Percentiles rank a stretch among this genome's conserved stretches.
These are phyloP conservation scores for Aspergillus fijiensis DNA, from an alignment of 2,329 filamentous ascomycete genomes.

Conservation along the genomic window DNA sequence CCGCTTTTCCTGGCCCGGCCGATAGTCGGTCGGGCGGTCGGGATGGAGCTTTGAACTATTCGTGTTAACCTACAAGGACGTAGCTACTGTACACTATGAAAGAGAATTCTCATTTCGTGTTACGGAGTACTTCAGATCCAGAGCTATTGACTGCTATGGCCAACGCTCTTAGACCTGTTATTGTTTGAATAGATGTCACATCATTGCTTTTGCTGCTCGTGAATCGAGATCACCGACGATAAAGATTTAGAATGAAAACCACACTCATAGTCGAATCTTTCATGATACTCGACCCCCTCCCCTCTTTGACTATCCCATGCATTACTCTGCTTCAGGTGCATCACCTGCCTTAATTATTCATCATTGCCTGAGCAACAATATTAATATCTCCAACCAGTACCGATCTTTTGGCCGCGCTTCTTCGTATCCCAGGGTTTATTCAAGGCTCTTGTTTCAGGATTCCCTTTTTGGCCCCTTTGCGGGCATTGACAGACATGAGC, in stretches of 20 bases:
- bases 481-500: neutral
- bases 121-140: neutral
- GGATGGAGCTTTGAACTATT: constrained; percentile 9
- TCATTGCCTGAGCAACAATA: neutral
- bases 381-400: neutral
- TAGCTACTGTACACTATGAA: no score
- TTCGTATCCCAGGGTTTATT: neutral
- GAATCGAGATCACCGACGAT: no score
- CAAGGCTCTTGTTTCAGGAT: neutral
- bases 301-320: neutral
- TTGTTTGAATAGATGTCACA: no score
- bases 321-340: neutral
- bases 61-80: neutral
- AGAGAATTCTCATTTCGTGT: no score
- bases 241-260: neutral
- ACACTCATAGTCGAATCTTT: neutral
- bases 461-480: neutral
- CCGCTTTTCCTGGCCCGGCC: neutral
- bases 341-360: neutral
- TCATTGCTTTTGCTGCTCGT: no score
- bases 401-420: neutral
- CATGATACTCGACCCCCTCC: neutral
- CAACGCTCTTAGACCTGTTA: neutral
- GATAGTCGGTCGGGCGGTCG: neutral
- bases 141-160: neutral